Percentiles rank a stretch among this genome's conserved stretches.
Evolutionary conservation across 2,329 filamentous ascomycete species (phyloP).

Genomic region (Beauveria rudraprayagi): DNA sequence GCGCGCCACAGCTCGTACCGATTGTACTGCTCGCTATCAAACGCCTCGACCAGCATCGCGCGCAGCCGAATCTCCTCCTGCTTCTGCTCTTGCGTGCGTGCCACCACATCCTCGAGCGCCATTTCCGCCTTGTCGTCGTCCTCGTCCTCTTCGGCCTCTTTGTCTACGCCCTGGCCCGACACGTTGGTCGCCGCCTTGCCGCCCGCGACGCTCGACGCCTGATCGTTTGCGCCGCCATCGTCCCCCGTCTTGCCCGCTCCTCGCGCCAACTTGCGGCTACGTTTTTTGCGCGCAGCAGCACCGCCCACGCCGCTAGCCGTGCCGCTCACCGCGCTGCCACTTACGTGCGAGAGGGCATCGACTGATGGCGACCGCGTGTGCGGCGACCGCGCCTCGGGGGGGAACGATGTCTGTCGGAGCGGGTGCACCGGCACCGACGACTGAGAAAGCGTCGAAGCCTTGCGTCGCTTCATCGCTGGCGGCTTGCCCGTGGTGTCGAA

Average conservation of each 20-base stretch:
- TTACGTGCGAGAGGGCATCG: conserved; percentile 51
- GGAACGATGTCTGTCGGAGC: conserved; percentile 74
- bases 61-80: conserved; percentile 50
- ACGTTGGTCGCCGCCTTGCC: conserved; percentile 33
- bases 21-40: conserved; percentile 58
- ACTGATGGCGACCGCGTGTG: conserved; percentile 58
- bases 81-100: conserved; percentile 59
- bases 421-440: conserved; percentile 53
- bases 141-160: conserved; percentile 45
- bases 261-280: conserved; percentile 47
- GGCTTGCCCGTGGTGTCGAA: conserved; percentile 42
- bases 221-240: conserved; percentile 30
- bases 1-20: conserved; percentile 65
- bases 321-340: conserved; percentile 50
- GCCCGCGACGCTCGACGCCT: conserved; percentile 36
- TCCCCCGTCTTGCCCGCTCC: conserved; percentile 40
- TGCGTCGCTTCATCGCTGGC: conserved; percentile 54
- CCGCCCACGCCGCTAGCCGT: conserved; percentile 26
- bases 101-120: conserved; percentile 49
- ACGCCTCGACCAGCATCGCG: conserved; percentile 55
- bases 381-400: conserved; percentile 52
- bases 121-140: conserved; percentile 49
- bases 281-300: conserved; percentile 47
- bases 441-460: conserved; percentile 56
- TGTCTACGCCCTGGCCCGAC: conserved; percentile 37